Evolutionary conservation across 139 green algal genomes (phyloP), one percentile per base, ranked within the genome.

Genomic region (Haematococcus lacustris): DNA sequence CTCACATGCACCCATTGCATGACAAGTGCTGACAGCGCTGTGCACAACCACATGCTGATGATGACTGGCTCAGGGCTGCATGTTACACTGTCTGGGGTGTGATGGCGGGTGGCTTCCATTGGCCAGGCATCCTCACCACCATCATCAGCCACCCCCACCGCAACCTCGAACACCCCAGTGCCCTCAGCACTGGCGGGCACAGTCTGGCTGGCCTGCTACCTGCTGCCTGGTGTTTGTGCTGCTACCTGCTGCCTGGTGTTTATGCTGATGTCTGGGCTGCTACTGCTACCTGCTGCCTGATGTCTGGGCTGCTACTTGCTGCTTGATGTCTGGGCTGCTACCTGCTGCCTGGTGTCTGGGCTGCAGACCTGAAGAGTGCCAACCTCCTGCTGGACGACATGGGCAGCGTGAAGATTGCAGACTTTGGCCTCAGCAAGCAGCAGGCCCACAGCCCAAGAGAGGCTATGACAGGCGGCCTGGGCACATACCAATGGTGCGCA

Each of bases 351-450:
- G 33, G 25, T 68, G 33, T 68, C 60, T 72, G 40, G 39, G 62
- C 68, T 68, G 64, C 70, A 75, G 78, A 87, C 66, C 68, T 87
- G 38, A 88, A 88, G 73, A 71, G 69, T 65, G 85, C 81, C 65
- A 92, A 92, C 74, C 78, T 92, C 38, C 76, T 92, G 66, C 51
- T 92, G 68, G 83, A 91, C 40, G 73, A 78, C 51, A 17, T 66
- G 43, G 37, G 39, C 26, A 30, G 6, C 3, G 35, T 66, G 7
- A 71, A 66, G 61, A 76, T 88, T 33, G 75, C 76, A 7, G 84
- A 86, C 73, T 89, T 89, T 80, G 81, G 81, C 23, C 78, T 87
- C 38, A 70, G 71, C 53, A 64, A 32, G 53, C 4, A 9, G 17
- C 21, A 35, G 13, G 17, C 9, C 43, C 23, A 30, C 53, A 26